Base-by-base conservation (phyloP, 306 rosid species). In the Alnus glutinosa region DNA sequence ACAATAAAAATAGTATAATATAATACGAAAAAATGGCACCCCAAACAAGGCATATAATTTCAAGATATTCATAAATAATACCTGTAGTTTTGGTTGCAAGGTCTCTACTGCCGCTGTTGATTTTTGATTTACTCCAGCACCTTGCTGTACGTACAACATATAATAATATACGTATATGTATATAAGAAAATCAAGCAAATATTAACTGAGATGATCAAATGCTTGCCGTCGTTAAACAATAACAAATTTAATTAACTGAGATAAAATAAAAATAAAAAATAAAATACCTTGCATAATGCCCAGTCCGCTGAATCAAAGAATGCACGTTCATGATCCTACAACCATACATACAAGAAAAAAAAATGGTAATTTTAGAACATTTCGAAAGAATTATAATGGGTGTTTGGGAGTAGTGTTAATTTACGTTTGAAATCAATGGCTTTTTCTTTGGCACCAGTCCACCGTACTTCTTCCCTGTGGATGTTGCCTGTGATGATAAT, bases 301-400 rank as follows among this genome's bases (percentile, higher is more conserved):
- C 98, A 94, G 74, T 94, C 98, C 47, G 97, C 98, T 28, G 98
- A 94, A 81, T 94, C 98, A 81, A 94, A 94, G 84, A 90, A 94
- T 63, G 97, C 98, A 67, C 97, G 93, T 84, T 94, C 94, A 73
- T 87, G 90, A 82, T 89, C 93, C 98, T 92, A 32, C 28, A 18
- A 19, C 14, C 49, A 39, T 4, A 70, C 49, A 39, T 4, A 70
- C 13, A 10, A 47, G 13, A 34, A 28, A 36, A 42, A 42, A 37
- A 16, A 51, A 5, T 50, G 7, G 39, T 23, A 10, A 19, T 57
- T 34, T 3, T 16, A 15, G 9, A n/a, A 46, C 37, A 47, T 34
- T 55, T 19, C 15, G 2, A 7, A 44, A 28, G 14, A 74, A 19
- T 1, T 50, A 49, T 28, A 8, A 19, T 28, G 62, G 61, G 52